These are phyloP conservation scores for Naganishia cerealis DNA, from an alignment of 1,284 basidiomycete genomes.

Conservation along the genomic window DNA sequence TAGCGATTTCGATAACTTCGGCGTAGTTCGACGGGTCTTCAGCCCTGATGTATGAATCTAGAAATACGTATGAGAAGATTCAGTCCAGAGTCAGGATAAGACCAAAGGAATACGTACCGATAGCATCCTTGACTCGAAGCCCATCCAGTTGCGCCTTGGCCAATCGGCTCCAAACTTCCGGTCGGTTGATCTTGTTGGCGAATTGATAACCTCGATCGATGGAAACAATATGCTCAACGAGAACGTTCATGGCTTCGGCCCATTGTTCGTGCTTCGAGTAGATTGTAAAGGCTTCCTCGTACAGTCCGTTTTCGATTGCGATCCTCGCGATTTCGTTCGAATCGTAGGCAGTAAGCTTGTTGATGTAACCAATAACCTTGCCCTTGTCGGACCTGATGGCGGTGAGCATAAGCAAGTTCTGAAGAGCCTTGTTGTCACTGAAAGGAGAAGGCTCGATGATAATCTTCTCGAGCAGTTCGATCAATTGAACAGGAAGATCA, in stretches of 20 bases:
- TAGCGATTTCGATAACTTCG: constrained; percentile 96
- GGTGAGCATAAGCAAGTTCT: constrained; percentile 91
- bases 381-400: constrained; percentile 98
- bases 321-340: constrained; percentile 93
- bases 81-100: background rate
- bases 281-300: constrained; percentile 94
- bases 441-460: constrained; percentile 96
- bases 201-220: constrained; percentile 96
- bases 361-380: constrained; percentile 97
- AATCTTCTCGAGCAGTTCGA: constrained; percentile 98
- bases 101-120: constrained; percentile 61
- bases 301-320: constrained; percentile 91
- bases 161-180: constrained; percentile 94
- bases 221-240: constrained; percentile 97
- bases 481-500: constrained; percentile 94
- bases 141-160: constrained; percentile 99
- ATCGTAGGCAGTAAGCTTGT: constrained; percentile 95
- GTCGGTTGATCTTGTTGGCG: constrained; percentile 93
- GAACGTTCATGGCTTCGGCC: constrained; percentile 91
- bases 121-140: constrained; percentile 95
- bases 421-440: constrained; percentile 93
- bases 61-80: constrained; percentile 15
- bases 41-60: constrained; percentile 98
- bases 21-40: constrained; percentile 92
- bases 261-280: constrained; percentile 94